Conservation (phyloP, 768 basidiomycete species). For the Pisolithus orientalis region DNA sequence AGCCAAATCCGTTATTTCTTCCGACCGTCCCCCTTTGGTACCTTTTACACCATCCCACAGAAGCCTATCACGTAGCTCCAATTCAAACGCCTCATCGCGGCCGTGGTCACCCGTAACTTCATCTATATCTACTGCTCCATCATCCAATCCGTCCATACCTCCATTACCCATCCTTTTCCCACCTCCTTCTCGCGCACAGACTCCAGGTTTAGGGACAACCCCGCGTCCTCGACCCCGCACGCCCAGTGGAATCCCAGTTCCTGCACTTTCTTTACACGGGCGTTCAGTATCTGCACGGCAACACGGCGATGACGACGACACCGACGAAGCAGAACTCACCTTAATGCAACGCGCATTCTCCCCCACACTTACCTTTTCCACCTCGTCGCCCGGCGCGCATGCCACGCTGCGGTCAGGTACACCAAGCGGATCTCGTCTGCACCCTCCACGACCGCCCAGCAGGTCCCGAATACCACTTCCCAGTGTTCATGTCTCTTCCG, state of each 20-base stretch:
- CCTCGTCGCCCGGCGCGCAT: slow-evolving; percentile 33
- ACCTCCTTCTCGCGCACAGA: slow-evolving; percentile 54
- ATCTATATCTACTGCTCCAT: slow-evolving; percentile 63
- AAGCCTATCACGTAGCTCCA: slow-evolving; percentile 67
- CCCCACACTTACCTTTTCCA: slow-evolving; percentile 43
- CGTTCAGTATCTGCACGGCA: slow-evolving; percentile 43
- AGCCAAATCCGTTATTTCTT: slow-evolving; percentile 40
- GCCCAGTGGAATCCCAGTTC: slow-evolving; percentile 60
- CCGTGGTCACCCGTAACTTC: slow-evolving; percentile 77
- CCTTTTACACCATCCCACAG: slow-evolving; percentile 50
- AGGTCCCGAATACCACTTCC: slow-evolving; percentile 82
- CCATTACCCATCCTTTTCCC: slow-evolving; percentile 23
- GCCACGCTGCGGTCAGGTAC: slow-evolving; percentile 28
- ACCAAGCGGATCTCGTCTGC: slow-evolving; percentile 36
- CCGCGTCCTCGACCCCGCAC: slow-evolving; percentile 74
- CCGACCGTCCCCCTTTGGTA: slow-evolving; percentile 39
- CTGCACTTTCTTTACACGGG: slow-evolving; percentile 48
- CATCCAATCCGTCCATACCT: slow-evolving; percentile 36
- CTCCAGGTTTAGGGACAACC: slow-evolving; percentile 39
- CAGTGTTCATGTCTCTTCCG: slow-evolving; percentile 59
- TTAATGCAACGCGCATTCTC: slow-evolving; percentile 61
- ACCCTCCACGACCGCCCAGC: slow-evolving; percentile 70
- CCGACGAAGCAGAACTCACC: slow-evolving; percentile 38
- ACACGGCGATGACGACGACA: slow-evolving; percentile 40
- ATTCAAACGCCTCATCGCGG: slow-evolving; percentile 55